Conservation (phyloP, 1,284 basidiomycete species). For the Ceratobasidium sp. region DNA sequence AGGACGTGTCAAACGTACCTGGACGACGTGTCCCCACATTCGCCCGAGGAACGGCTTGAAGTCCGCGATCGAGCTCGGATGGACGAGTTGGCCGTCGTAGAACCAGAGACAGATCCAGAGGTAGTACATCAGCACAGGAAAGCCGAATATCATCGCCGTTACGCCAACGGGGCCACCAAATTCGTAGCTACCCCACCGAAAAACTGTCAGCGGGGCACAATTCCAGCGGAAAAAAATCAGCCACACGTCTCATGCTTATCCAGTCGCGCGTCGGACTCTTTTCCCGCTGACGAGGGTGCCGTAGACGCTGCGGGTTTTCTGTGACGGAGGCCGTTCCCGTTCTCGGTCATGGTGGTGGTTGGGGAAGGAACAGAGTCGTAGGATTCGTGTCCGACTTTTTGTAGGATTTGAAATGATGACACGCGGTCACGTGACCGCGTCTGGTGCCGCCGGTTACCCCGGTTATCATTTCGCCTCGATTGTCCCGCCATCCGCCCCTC, state of each 20-base stretch:
- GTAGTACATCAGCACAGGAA: constrained; percentile 96
- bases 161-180: constrained; percentile 96
- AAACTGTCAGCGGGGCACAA: not conserved
- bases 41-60: constrained; percentile 80
- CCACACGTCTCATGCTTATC: constrained; percentile 39
- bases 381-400: constrained; percentile 18
- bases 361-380: constrained; percentile 10
- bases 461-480: not conserved
- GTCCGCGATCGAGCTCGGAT: constrained; percentile 77
- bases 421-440: constrained; percentile 40
- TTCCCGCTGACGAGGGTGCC: constrained; percentile 14
- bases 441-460: not conserved
- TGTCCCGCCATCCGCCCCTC: too few relatives aligned
- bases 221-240: not conserved
- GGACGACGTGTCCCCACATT: constrained; percentile 86
- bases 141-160: constrained; percentile 92
- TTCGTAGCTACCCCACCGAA: constrained; percentile 72
- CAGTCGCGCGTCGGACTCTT: constrained; percentile 29
- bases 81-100: constrained; percentile 87
- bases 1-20: constrained; percentile 61
- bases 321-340: constrained; percentile 14
- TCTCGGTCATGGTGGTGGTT: constrained; percentile 19
- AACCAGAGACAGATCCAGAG: constrained; percentile 98
- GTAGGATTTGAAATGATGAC: constrained; percentile 18
- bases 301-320: constrained; percentile 10